phyloP scores from a whole-genome alignment of 352 stramenopile genomes.

The Pythium insidiosum region DNA sequence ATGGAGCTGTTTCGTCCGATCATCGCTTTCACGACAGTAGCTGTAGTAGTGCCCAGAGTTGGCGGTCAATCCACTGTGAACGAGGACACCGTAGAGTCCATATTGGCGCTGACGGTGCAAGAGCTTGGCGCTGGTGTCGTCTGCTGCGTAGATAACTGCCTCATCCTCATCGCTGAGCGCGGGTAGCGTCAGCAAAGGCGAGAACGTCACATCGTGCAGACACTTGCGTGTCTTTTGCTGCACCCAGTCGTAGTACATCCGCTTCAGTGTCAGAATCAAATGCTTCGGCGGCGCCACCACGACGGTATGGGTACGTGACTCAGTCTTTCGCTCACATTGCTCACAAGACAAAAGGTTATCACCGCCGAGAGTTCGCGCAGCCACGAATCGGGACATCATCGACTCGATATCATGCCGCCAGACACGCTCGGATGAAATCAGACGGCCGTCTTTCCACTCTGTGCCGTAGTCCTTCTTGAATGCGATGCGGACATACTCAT shows the following conservation, averaged over 20 bases:
- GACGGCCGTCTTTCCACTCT: constrained; percentile 70
- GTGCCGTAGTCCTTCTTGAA: constrained; percentile 89
- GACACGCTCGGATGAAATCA: constrained; percentile 80
- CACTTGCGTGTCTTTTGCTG: constrained; percentile 86
- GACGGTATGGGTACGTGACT: constrained; percentile 76
- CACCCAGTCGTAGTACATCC: constrained; percentile 87
- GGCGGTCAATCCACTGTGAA: constrained; percentile 83
- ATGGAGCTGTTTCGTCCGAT: constrained; percentile 61
- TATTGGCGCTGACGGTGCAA: constrained; percentile 50
- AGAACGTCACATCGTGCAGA: constrained; percentile 76
- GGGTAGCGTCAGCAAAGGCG: constrained; percentile 57
- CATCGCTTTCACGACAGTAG: constrained; percentile 79
- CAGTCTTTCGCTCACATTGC: constrained; percentile 64
- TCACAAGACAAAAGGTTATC: constrained; percentile 76
- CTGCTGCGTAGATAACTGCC: constrained; percentile 21
- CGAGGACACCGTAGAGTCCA: constrained; percentile 84
- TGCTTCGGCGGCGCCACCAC: constrained; percentile 73
- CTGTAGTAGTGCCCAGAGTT: constrained; percentile 91
- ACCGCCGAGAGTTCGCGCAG: constrained; percentile 67
- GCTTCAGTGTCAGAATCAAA: constrained; percentile 84
- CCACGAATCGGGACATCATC: constrained; percentile 76
- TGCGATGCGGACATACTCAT: constrained; percentile 77
- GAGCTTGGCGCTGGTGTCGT: constrained; percentile 8
- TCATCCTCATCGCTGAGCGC: constrained; percentile 51
- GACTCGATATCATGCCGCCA: constrained; percentile 77